Conservation (phyloP, 1,284 basidiomycete genomes). For the Schizopora paradoxa region DNA sequence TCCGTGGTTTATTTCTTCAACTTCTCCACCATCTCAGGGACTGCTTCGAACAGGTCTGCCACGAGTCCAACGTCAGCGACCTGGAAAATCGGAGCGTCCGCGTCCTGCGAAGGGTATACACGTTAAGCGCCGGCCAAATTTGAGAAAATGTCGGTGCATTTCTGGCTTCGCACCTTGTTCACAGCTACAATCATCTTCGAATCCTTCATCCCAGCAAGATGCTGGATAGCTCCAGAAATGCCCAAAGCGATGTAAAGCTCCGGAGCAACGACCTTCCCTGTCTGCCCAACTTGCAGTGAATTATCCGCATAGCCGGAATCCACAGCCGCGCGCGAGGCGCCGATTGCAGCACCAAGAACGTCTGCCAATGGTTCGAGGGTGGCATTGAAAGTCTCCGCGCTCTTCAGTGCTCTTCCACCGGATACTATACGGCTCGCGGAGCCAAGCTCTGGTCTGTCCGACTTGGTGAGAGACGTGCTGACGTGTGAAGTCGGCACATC, state of each 20-base stretch:
- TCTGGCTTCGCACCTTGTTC: conserved; percentile 71
- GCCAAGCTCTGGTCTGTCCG: conserved; percentile 90
- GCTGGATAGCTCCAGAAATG: conserved; percentile 98
- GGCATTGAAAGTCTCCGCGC: conserved; percentile 85
- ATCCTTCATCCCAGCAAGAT: conserved; percentile 99
- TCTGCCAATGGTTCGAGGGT: conserved; percentile 94
- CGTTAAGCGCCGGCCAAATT: conserved; percentile 13
- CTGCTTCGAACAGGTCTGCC: conserved; percentile 84
- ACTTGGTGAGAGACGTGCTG: conserved; percentile 83
- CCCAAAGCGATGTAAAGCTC: conserved; percentile 95
- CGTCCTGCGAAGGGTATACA: conserved; percentile 54
- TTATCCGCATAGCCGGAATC: conserved; percentile 99
- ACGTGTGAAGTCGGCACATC: conserved; percentile 71
- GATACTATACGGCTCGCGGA: conserved; percentile 88
- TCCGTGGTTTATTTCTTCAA: conserved; percentile 47
- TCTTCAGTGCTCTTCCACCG: conserved; percentile 94
- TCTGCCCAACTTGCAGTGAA: conserved; percentile 97
- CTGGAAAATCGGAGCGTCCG: conserved; percentile 99
- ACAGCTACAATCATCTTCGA: conserved; percentile 97
- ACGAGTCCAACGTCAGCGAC: conserved; percentile 96
- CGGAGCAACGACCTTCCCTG: conserved; percentile 93
- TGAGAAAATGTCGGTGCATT: neutral
- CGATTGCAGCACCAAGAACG: conserved; percentile 90
- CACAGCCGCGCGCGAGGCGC: conserved; percentile 95
- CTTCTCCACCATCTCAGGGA: conserved; percentile 85